phyloP scores from a whole-genome alignment of 1,284 basidiomycete genomes.

The Irpex sp. region DNA sequence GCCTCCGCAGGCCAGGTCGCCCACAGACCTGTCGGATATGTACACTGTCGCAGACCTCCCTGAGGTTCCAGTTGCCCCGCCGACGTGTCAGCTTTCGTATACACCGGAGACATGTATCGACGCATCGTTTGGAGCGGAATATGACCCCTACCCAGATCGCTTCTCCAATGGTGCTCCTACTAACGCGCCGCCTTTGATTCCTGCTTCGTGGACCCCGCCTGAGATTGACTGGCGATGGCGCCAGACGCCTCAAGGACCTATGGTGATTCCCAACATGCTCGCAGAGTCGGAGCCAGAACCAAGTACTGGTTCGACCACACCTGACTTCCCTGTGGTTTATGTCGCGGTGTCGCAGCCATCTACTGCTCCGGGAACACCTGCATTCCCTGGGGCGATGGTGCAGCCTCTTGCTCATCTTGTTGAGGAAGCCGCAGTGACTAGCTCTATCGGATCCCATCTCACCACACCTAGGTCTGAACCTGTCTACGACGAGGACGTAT shows the following conservation, averaged over 20 bases:
- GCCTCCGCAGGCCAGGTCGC: not conserved
- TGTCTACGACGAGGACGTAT: not conserved
- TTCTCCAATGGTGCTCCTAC: not conserved
- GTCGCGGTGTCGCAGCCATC: too few relatives aligned
- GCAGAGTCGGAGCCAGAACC: not conserved
- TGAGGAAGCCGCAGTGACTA: not conserved
- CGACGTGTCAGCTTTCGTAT: not conserved
- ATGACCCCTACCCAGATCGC: not conserved
- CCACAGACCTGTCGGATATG: not conserved
- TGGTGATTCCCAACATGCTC: slow-evolving; percentile 12
- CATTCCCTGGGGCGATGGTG: not conserved
- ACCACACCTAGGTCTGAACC: not conserved
- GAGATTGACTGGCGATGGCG: slow-evolving; percentile 12
- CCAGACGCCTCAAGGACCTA: slow-evolving; percentile 7
- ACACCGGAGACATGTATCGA: not conserved
- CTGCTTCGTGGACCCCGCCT: slow-evolving; percentile 13
- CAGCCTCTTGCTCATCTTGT: not conserved
- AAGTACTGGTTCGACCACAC: not conserved
- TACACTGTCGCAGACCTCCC: not conserved
- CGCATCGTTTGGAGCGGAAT: not conserved
- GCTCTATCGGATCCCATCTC: not conserved
- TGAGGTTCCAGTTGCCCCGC: not conserved
- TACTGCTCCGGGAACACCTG: not conserved
- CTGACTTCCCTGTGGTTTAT: not conserved
- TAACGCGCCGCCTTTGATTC: slow-evolving; percentile 8